Percentiles rank a stretch among this genome's conserved stretches.
Conservation (phyloP, 1,284 basidiomycete species). For the Agroathelia rolfsii region DNA sequence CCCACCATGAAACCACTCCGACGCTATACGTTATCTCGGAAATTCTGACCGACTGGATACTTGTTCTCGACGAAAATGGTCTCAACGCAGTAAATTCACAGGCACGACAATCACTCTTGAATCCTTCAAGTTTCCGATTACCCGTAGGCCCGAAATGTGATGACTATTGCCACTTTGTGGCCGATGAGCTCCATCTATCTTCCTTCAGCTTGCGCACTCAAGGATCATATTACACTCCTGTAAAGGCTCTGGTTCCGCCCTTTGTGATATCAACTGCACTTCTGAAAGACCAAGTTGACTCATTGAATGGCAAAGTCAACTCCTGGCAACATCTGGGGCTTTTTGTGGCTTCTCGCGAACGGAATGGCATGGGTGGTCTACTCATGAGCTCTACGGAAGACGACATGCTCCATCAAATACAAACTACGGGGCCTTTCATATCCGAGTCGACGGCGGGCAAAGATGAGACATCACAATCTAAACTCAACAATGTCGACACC, state of each 20-base stretch:
- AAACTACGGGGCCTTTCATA: too few relatives aligned
- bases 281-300: too few relatives aligned
- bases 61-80: constrained; percentile 39
- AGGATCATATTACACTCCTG: too few relatives aligned
- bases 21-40: constrained; percentile 24
- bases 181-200: constrained; percentile 18
- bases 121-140: constrained; percentile 23
- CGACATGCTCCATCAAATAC: constrained; percentile 18
- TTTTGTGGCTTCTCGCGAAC: too few relatives aligned
- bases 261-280: constrained; percentile 32
- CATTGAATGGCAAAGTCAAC: too few relatives aligned
- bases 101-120: constrained; percentile 26
- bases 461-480: constrained; percentile 6
- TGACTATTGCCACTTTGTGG: constrained; percentile 18
- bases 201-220: constrained; percentile 27
- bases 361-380: too few relatives aligned
- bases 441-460: not conserved
- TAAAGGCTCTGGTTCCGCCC: constrained; percentile 48
- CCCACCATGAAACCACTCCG: not conserved
- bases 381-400: constrained; percentile 14
- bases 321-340: too few relatives aligned
- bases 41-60: constrained; percentile 35
- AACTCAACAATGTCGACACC: not conserved
- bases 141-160: constrained; percentile 32
- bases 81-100: constrained; percentile 21